These are phyloP conservation scores for Sporothrix sp. DNA, from an alignment of 2,329 filamentous ascomycete species.

Conservation along the genomic window DNA sequence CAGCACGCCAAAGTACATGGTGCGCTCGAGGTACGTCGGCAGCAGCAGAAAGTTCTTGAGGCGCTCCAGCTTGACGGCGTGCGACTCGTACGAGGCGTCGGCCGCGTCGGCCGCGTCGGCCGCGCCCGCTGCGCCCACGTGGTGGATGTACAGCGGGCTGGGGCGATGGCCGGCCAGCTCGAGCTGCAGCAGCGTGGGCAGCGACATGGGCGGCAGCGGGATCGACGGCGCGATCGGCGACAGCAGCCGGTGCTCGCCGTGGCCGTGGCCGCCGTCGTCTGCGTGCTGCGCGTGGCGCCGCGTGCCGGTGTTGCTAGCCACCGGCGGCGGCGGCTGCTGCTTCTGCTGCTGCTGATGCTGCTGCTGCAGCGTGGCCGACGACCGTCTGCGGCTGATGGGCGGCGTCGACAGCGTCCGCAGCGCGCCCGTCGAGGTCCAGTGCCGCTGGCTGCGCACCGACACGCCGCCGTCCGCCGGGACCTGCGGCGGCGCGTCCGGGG, in stretches of 20 bases:
- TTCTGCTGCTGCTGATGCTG: constrained; percentile 21
- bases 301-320: constrained; percentile 25
- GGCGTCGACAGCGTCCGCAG: constrained; percentile 43
- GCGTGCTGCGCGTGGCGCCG: constrained; percentile 43
- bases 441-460: background rate
- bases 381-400: constrained; percentile 34
- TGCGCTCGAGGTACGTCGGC: constrained; percentile 71
- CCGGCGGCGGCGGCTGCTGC: background rate
- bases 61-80: constrained; percentile 82
- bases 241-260: constrained; percentile 22
- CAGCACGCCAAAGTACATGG: constrained; percentile 77
- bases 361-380: constrained; percentile 16
- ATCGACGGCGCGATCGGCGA: constrained; percentile 46
- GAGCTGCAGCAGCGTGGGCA: constrained; percentile 55
- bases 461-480: background rate
- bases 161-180: constrained; percentile 53
- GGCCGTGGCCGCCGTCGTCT: constrained; percentile 26
- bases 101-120: too few species aligned
- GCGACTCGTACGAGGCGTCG: constrained; percentile 77
- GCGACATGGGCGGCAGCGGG: constrained; percentile 56
- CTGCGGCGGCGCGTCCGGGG: too few species aligned
- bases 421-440: constrained; percentile 7
- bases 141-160: constrained; percentile 56
- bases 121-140: constrained; percentile 45
- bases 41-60: constrained; percentile 80